Percentiles rank a stretch among this genome's conserved stretches.
These are phyloP conservation scores for Kluyveromyces sp. DNA, from an alignment of 1,139 yeast species.

Conservation along the genomic window DNA sequence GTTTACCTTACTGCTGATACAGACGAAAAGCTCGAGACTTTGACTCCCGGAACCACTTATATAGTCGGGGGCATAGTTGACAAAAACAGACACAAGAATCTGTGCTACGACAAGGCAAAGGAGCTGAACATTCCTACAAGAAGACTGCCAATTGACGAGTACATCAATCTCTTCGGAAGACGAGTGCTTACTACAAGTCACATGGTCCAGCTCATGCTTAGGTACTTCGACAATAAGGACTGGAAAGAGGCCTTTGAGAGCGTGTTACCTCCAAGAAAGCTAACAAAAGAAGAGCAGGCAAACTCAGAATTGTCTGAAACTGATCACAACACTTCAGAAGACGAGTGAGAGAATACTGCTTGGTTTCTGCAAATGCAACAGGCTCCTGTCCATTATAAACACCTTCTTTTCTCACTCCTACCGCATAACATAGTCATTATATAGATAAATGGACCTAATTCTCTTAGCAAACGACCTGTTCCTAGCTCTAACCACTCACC, in stretches of 20 bases:
- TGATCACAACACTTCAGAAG: not conserved
- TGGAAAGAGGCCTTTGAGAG: constrained; percentile 85
- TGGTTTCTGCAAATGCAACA: too few species aligned
- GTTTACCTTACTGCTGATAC: constrained; percentile 87
- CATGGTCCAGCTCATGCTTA: constrained; percentile 77
- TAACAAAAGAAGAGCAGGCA: constrained; percentile 18
- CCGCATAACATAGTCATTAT: not conserved
- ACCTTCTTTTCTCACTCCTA: not conserved
- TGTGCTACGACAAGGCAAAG: constrained; percentile 79
- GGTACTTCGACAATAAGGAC: constrained; percentile 70
- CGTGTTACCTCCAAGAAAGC: constrained; percentile 77
- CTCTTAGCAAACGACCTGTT: too few species aligned
- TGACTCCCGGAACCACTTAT: constrained; percentile 68
- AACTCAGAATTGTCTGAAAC: not conserved
- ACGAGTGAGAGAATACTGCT: not conserved
- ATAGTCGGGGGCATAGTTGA: constrained; percentile 95
- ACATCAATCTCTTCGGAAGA: constrained; percentile 74
- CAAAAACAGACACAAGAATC: constrained; percentile 78
- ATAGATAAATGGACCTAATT: not conserved
- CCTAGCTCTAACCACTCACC: too few species aligned
- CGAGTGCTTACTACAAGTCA: constrained; percentile 90
- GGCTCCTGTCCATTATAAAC: too few species aligned
- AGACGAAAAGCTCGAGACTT: constrained; percentile 51
- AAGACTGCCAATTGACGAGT: constrained; percentile 82
- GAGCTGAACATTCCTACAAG: constrained; percentile 65